phyloP scores from a whole-genome alignment of 345 rosid species.

The Arabidopsis suecica region DNA sequence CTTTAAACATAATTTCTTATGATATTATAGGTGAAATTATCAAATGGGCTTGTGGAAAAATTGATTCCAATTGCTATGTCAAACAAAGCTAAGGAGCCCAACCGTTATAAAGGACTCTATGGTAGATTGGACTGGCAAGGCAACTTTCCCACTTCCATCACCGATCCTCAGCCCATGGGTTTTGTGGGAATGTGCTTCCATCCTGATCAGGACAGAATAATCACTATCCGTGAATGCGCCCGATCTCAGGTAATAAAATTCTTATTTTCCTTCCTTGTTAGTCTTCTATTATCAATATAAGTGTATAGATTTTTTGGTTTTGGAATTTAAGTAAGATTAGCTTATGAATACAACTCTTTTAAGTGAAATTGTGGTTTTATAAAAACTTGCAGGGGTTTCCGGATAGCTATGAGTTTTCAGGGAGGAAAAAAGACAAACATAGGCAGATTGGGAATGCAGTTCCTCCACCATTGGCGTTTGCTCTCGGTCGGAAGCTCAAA shows the following conservation, averaged over 20 bases:
- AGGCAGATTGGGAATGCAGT: constrained; percentile 93
- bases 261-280: neutral
- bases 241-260: constrained; percentile 65
- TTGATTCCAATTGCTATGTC: constrained; percentile 70
- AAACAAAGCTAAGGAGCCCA: constrained; percentile 70
- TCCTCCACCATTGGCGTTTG: constrained; percentile 85
- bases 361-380: neutral
- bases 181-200: constrained; percentile 92
- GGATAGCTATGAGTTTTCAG: constrained; percentile 64
- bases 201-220: constrained; percentile 83
- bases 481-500: constrained; percentile 76
- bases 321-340: neutral
- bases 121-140: constrained; percentile 97
- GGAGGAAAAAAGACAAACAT: constrained; percentile 66
- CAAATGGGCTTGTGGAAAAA: constrained; percentile 65
- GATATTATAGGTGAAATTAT: constrained; percentile 57
- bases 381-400: constrained; percentile 70
- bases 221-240: constrained; percentile 86
- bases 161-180: constrained; percentile 91
- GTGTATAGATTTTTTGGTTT: neutral
- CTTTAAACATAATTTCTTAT: neutral
- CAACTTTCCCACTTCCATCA: constrained; percentile 85
- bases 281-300: neutral
- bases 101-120: constrained; percentile 83
- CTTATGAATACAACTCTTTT: neutral